Percentiles rank a stretch among this genome's conserved stretches.
Evolutionary conservation across 352 stramenopile genomes (phyloP).

Genomic region (Aphanomyces cochlioides): DNA sequence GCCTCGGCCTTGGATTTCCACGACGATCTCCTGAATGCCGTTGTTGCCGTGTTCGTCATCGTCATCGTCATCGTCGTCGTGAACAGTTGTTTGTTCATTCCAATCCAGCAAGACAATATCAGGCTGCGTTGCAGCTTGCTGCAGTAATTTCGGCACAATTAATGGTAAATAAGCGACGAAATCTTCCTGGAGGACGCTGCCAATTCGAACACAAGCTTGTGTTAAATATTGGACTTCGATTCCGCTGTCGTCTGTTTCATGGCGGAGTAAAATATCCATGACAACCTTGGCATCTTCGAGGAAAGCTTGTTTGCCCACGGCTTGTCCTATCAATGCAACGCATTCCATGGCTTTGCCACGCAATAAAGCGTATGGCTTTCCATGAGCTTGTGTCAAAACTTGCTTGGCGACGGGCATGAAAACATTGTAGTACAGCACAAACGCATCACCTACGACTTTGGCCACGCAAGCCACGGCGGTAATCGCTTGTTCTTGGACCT

Average conservation of each 20-base stretch:
- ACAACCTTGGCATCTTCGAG: slow-evolving; percentile 72
- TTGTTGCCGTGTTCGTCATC: slow-evolving; percentile 52
- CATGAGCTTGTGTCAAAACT: slow-evolving; percentile 63
- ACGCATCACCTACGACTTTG: slow-evolving; percentile 77
- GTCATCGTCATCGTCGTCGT: slow-evolving; percentile 44
- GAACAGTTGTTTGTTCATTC: slow-evolving; percentile 21
- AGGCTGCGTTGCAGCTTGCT: slow-evolving; percentile 74
- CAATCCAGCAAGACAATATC: slow-evolving; percentile 78
- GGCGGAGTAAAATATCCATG: slow-evolving; percentile 80
- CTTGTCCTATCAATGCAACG: slow-evolving; percentile 83
- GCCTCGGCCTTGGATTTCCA: slow-evolving; percentile 72
- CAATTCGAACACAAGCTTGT: slow-evolving; percentile 82
- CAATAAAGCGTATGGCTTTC: slow-evolving; percentile 75
- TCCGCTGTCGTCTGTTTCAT: slow-evolving; percentile 60
- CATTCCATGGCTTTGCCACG: slow-evolving; percentile 86
- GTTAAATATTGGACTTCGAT: slow-evolving; percentile 83
- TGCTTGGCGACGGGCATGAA: slow-evolving; percentile 87
- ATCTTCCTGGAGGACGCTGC: slow-evolving; percentile 80
- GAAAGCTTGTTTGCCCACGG: slow-evolving; percentile 82
- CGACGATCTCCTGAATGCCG: slow-evolving; percentile 66
- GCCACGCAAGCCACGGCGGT: slow-evolving; percentile 80
- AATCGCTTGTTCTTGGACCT: slow-evolving; percentile 83
- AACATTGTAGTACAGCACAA: slow-evolving; percentile 77
- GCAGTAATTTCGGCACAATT: slow-evolving; percentile 75
- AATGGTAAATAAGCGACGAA: slow-evolving; percentile 84